A percentile compares a stretch with the other conserved stretches of the same genome.
Evolutionary conservation across 345 rosid species (phyloP).

Genomic region (Salix purpurea): DNA sequence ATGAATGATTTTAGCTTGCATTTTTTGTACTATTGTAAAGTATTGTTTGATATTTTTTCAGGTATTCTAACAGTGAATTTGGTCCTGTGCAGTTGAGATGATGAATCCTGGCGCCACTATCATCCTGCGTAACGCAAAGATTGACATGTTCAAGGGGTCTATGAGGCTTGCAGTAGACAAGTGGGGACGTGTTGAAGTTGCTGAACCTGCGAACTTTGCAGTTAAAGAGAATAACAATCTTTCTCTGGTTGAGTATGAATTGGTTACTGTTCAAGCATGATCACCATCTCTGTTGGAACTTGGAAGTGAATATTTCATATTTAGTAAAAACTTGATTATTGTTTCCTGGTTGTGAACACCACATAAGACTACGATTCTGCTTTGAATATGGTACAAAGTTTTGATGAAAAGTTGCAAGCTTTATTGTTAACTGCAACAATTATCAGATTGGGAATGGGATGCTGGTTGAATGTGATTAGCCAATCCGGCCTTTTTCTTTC

Average conservation of each 20-base stretch:
- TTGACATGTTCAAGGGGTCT: constrained; percentile 94
- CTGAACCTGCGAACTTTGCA: constrained; percentile 58
- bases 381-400: constrained; percentile 13
- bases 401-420: constrained; percentile 13
- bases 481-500: not conserved
- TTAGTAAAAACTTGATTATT: constrained; percentile 21
- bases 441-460: constrained; percentile 6
- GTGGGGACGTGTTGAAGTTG: constrained; percentile 86
- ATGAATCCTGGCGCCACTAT: constrained; percentile 65
- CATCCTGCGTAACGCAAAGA: constrained; percentile 82
- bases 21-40: not conserved
- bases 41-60: not conserved
- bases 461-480: not conserved
- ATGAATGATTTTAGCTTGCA: not conserved
- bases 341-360: constrained; percentile 13
- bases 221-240: constrained; percentile 78
- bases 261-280: constrained; percentile 66
- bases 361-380: constrained; percentile 7
- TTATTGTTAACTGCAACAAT: not conserved
- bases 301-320: constrained; percentile 31
- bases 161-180: constrained; percentile 98
- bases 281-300: not conserved
- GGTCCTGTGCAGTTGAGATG: constrained; percentile 53
- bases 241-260: constrained; percentile 81
- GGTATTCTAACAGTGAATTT: not conserved